Conservation (phyloP, 2,329 filamentous ascomycete species). For the Magnaporthales sp. region DNA sequence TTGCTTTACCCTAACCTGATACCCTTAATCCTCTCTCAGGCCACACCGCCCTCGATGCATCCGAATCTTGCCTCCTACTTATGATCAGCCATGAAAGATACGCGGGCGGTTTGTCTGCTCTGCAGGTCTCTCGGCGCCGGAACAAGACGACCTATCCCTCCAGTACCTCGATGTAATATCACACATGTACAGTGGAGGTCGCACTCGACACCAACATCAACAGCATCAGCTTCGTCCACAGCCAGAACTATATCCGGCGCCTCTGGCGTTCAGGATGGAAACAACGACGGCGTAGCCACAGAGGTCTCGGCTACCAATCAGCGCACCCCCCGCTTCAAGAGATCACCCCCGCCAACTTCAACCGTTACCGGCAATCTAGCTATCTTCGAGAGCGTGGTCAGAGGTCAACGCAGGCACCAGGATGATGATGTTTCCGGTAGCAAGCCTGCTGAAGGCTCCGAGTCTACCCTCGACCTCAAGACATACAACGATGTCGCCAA, state of each 20-base stretch:
- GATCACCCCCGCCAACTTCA: not conserved
- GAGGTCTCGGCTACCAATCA: not conserved
- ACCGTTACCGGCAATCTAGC: conserved; percentile 6
- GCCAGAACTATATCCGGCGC: not conserved
- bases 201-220: not conserved
- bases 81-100: conserved; percentile 10
- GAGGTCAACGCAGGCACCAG: conserved; percentile 4
- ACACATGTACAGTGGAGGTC: not conserved
- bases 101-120: conserved; percentile 12
- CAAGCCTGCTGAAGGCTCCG: conserved; percentile 5
- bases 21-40: not conserved
- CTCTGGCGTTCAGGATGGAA: not conserved
- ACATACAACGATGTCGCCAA: conserved; percentile 16
- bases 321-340: not conserved
- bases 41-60: not conserved
- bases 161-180: not conserved
- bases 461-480: conserved; percentile 9
- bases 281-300: not conserved
- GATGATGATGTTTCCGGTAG: not conserved
- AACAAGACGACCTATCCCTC: conserved; percentile 3
- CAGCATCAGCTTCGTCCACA: not conserved
- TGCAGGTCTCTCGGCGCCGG: conserved; percentile 9
- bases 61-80: not conserved
- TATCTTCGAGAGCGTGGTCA: conserved; percentile 14
- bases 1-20: not conserved